A percentile compares a stretch with the other conserved stretches of the same genome.
Evolutionary conservation across 805 yeast genomes (phyloP).

Genomic region (Cyberlindnera misumaiensis): DNA sequence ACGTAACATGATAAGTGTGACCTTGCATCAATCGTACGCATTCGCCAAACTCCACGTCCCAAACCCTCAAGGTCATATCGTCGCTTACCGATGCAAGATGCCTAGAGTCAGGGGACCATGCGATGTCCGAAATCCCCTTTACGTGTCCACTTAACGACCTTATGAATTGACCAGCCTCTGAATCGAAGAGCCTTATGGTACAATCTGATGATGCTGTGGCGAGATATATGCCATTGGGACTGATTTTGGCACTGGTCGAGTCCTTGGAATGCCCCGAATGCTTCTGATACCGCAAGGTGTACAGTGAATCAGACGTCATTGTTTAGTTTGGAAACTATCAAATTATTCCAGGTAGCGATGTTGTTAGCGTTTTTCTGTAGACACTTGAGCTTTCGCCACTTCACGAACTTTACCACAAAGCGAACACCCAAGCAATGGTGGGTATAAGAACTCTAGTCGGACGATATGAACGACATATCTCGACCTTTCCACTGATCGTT

Average conservation of each 20-base stretch:
- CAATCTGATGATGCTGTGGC: conserved; percentile 58
- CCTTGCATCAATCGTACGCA: conserved; percentile 43
- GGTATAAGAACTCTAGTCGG: background rate
- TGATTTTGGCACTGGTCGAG: conserved; percentile 43
- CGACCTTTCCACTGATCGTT: no score
- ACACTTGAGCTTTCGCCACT: background rate
- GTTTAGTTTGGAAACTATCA: background rate
- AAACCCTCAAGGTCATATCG: conserved; percentile 71
- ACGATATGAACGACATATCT: no score
- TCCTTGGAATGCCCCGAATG: conserved; percentile 1
- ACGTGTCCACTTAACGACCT: conserved; percentile 48
- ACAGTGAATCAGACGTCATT: conserved; percentile 2
- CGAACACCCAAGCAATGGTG: background rate
- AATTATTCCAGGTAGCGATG: no score
- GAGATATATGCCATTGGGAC: conserved; percentile 51
- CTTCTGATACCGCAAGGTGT: conserved; percentile 4
- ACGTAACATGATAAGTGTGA: conserved; percentile 80
- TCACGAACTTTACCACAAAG: background rate
- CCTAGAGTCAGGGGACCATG: conserved; percentile 69
- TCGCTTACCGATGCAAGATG: conserved; percentile 82
- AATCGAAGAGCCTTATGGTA: conserved; percentile 52
- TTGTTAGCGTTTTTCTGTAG: background rate
- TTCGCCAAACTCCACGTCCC: conserved; percentile 50
- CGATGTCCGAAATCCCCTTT: conserved; percentile 65
- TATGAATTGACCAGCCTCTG: conserved; percentile 29